Percentiles rank a stretch among this genome's conserved stretches.
These are phyloP conservation scores for Penicillium corylophilum DNA, from an alignment of 2,329 filamentous ascomycete species.

Conservation along the genomic window DNA sequence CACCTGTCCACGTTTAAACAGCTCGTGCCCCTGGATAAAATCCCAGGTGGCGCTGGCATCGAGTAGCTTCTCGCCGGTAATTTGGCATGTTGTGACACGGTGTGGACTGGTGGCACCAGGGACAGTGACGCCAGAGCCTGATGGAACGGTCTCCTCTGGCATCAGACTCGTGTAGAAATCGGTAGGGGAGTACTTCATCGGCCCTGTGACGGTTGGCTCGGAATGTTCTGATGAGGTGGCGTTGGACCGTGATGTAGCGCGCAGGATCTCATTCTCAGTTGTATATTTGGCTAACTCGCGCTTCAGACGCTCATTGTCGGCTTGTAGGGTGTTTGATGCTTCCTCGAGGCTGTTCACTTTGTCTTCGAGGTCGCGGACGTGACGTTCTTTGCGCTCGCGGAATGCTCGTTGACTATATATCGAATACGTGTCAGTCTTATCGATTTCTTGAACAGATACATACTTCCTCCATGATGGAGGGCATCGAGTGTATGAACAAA, in stretches of 20 bases:
- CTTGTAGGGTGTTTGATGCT: conserved; percentile 67
- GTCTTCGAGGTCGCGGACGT: conserved; percentile 87
- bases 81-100: conserved; percentile 65
- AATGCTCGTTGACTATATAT: conserved; percentile 81
- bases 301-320: conserved; percentile 85
- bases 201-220: conserved; percentile 59
- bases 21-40: conserved; percentile 74
- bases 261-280: conserved; percentile 90
- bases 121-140: conserved; percentile 9
- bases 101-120: conserved; percentile 34
- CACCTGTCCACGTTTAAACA: conserved; percentile 73
- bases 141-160: conserved; percentile 33
- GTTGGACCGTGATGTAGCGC: conserved; percentile 64
- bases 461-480: background rate
- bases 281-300: conserved; percentile 77
- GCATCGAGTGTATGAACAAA: background rate
- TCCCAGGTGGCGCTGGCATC: conserved; percentile 85
- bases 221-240: conserved; percentile 35
- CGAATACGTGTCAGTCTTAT: conserved; percentile 1
- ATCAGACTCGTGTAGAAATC: conserved; percentile 68
- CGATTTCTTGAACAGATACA: background rate
- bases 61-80: conserved; percentile 65
- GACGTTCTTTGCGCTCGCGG: conserved; percentile 90
- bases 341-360: conserved; percentile 78
- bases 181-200: conserved; percentile 68